phyloP scores from a whole-genome alignment of 257 asterid species.

The Linderniella brevidens region DNA sequence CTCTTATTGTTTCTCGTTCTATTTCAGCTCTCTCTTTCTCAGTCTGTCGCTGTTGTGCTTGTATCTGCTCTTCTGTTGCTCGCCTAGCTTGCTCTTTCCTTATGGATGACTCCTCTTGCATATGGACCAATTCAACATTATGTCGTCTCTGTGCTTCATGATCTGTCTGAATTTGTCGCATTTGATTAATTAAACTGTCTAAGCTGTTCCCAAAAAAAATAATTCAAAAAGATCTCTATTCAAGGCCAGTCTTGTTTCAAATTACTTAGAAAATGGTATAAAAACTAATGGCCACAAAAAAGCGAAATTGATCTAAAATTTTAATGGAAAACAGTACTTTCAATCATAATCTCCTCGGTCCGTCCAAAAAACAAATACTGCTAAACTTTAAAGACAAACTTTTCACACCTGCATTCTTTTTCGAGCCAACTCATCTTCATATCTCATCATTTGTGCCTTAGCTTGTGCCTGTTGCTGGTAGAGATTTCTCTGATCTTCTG shows the following conservation, averaged over 20 bases:
- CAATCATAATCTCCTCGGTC: too few species aligned
- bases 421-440: constrained; percentile 83
- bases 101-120: constrained; percentile 89
- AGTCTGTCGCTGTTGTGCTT: constrained; percentile 80
- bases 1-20: constrained; percentile 79
- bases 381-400: not conserved
- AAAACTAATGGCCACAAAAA: constrained; percentile 1
- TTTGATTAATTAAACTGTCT: constrained; percentile 6
- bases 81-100: constrained; percentile 84
- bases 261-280: constrained; percentile 1
- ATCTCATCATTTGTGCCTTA: constrained; percentile 87
- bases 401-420: constrained; percentile 71
- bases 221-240: not conserved
- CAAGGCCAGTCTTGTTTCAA: not conserved
- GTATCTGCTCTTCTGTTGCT: constrained; percentile 93
- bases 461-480: constrained; percentile 80
- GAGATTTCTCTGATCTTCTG: constrained; percentile 80
- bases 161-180: constrained; percentile 46
- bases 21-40: constrained; percentile 93
- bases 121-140: constrained; percentile 64
- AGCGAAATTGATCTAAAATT: not conserved
- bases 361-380: not conserved
- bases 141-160: constrained; percentile 77
- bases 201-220: not conserved
- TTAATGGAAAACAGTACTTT: not conserved